phyloP scores from a whole-genome alignment of 2,329 filamentous ascomycete species.

The Ramularia endophylla region DNA sequence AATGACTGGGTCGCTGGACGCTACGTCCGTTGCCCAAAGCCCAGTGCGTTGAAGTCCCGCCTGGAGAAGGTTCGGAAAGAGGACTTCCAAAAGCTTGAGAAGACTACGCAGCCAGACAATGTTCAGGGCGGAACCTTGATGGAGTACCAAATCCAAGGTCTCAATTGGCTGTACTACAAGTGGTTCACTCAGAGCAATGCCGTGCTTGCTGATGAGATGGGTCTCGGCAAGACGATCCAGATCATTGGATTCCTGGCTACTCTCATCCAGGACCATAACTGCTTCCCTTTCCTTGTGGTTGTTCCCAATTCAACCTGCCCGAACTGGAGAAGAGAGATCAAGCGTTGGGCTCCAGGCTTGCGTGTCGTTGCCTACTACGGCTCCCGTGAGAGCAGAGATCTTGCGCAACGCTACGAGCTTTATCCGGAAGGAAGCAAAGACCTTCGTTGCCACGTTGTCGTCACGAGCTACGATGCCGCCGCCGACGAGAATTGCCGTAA shows the following conservation, averaged over 20 bases:
- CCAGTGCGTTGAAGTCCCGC: conserved; percentile 56
- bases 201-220: conserved; percentile 97
- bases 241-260: conserved; percentile 76
- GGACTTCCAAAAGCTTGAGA: conserved; percentile 61
- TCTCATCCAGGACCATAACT: conserved; percentile 55
- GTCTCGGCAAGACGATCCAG: conserved; percentile 94
- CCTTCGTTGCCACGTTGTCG: conserved; percentile 82
- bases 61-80: conserved; percentile 62
- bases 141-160: conserved; percentile 85
- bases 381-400: conserved; percentile 63
- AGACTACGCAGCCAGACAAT: conserved; percentile 65
- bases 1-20: conserved; percentile 76
- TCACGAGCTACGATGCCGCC: conserved; percentile 91
- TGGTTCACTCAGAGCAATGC: conserved; percentile 78
- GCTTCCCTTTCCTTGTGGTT: conserved; percentile 88
- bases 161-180: conserved; percentile 93
- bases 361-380: conserved; percentile 93
- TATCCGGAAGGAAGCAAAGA: conserved; percentile 62
- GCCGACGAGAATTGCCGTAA: conserved; percentile 61
- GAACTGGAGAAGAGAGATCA: conserved; percentile 97
- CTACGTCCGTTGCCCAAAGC: conserved; percentile 59
- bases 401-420: conserved; percentile 77
- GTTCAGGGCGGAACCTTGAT: conserved; percentile 78
- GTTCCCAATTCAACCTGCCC: conserved; percentile 92
- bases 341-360: conserved; percentile 80